Conservation (phyloP, 1,284 basidiomycete species). For the Phylloporus sp. region DNA sequence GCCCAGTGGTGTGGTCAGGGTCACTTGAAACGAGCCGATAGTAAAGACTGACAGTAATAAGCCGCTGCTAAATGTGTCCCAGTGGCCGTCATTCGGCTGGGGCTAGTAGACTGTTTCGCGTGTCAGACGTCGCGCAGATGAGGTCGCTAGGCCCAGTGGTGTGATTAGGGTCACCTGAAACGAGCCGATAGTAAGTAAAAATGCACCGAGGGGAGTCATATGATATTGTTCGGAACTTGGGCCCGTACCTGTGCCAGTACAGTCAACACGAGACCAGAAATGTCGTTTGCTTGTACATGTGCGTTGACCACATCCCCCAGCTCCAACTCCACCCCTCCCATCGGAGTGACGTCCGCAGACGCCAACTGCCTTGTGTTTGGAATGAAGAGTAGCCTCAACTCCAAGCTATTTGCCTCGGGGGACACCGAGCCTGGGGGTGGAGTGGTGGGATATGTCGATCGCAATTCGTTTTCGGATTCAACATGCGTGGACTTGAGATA, state of each 20-base stretch:
- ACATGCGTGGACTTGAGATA: slow-evolving; percentile 62
- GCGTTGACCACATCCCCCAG: slow-evolving; percentile 63
- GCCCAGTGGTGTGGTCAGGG: too few relatives aligned
- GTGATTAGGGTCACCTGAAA: too few relatives aligned
- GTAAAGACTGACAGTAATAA: too few relatives aligned
- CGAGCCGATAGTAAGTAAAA: too few relatives aligned
- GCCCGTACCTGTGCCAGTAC: slow-evolving; percentile 52
- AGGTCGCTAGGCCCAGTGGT: too few relatives aligned
- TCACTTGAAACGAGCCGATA: too few relatives aligned
- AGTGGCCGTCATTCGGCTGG: too few relatives aligned
- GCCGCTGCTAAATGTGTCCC: too few relatives aligned
- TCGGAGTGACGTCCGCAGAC: slow-evolving; percentile 54
- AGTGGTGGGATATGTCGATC: slow-evolving; percentile 62
- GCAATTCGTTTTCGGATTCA: slow-evolving; percentile 74
- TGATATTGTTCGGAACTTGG: not conserved
- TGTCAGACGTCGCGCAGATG: too few relatives aligned
- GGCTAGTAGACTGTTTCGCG: too few relatives aligned
- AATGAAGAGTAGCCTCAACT: slow-evolving; percentile 63
- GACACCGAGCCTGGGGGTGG: slow-evolving; percentile 24
- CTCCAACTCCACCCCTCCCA: slow-evolving; percentile 55
- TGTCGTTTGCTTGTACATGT: slow-evolving; percentile 70
- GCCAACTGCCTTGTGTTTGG: slow-evolving; percentile 68
- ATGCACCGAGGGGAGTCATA: not conserved
- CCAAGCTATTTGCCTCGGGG: slow-evolving; percentile 39
- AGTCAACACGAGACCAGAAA: slow-evolving; percentile 69